Evolutionary conservation across 176 grass and related monocot species (phyloP).

Genomic region (Lolium rigidum): DNA sequence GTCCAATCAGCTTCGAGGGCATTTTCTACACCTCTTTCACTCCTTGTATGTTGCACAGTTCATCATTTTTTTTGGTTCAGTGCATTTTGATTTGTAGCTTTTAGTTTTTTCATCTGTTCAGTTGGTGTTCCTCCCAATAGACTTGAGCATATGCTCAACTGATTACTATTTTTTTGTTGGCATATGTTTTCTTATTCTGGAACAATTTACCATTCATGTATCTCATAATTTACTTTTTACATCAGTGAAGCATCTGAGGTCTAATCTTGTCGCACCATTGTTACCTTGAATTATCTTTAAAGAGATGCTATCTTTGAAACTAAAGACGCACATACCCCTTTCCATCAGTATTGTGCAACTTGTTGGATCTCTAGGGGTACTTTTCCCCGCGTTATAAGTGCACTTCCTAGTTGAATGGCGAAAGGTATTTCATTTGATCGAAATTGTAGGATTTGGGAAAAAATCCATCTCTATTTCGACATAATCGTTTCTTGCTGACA

Average conservation of each 20-base stretch:
- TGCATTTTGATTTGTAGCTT: slow-evolving; percentile 15
- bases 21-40: not conserved
- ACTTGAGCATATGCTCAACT: not conserved
- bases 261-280: slow-evolving; percentile 34
- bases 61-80: not conserved
- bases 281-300: slow-evolving; percentile 30
- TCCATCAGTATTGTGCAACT: slow-evolving; percentile 21
- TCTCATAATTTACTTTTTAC: slow-evolving; percentile 37
- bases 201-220: slow-evolving; percentile 26
- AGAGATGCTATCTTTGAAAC: not conserved
- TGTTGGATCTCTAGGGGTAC: not conserved
- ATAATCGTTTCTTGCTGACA: slow-evolving; percentile 34
- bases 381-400: not conserved
- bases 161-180: not conserved
- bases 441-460: not conserved
- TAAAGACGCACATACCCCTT: not conserved
- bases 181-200: slow-evolving; percentile 24
- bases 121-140: slow-evolving; percentile 18
- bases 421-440: slow-evolving; percentile 9
- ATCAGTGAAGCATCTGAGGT: slow-evolving; percentile 30
- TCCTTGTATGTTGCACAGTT: slow-evolving; percentile 9
- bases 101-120: slow-evolving; percentile 20
- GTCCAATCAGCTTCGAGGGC: no score
- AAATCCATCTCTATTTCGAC: slow-evolving; percentile 18
- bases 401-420: slow-evolving; percentile 1